A percentile compares a stretch with the other conserved stretches of the same genome.
phyloP scores from a whole-genome alignment of 2,329 filamentous ascomycete species.

The Trichoderma hamatum region DNA sequence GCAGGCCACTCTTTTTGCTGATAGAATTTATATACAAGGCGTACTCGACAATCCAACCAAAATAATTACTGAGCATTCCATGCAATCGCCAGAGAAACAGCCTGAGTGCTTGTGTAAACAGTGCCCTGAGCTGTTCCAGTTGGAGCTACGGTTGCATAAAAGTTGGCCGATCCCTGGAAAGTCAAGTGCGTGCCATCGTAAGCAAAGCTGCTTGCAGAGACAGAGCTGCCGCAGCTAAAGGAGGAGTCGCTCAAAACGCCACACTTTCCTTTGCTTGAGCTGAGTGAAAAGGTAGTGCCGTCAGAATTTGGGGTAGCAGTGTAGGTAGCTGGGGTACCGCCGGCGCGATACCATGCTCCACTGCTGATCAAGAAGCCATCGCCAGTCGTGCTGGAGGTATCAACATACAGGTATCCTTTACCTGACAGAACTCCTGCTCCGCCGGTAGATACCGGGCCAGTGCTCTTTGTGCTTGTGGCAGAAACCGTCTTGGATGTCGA shows the following conservation, averaged over 20 bases:
- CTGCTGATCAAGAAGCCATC: not conserved
- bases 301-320: constrained; percentile 1
- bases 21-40: not conserved
- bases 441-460: not conserved
- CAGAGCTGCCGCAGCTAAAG: not conserved
- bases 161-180: not conserved
- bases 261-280: constrained; percentile 16
- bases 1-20: not conserved
- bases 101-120: not conserved
- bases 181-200: constrained; percentile 1
- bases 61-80: not conserved
- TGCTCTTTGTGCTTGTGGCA: not conserved
- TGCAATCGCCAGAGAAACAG: not conserved
- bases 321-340: constrained; percentile 10
- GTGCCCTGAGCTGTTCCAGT: not conserved
- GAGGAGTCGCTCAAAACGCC: constrained; percentile 12
- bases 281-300: not conserved
- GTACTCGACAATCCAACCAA: not conserved
- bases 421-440: not conserved
- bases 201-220: not conserved
- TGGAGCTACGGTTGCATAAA: constrained; percentile 1
- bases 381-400: not conserved
- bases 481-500: not conserved
- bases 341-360: constrained; percentile 11
- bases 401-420: constrained; percentile 1